Conservation (phyloP, 257 asterid genomes). For the Rubia yunnanensis region DNA sequence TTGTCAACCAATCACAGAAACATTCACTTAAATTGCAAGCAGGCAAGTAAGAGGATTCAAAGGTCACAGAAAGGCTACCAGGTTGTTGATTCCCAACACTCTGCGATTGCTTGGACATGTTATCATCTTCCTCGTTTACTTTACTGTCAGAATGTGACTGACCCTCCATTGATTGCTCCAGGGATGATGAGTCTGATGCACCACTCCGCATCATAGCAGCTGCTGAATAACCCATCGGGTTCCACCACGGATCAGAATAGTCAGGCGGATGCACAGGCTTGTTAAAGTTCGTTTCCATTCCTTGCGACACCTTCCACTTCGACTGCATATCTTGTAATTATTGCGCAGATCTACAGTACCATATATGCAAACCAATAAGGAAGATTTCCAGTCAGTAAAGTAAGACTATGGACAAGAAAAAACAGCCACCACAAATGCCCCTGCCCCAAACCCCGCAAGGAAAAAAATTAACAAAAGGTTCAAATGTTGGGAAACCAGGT, state of each 20-base stretch:
- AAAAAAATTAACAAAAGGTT: background rate
- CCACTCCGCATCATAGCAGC: slow-evolving; percentile 39
- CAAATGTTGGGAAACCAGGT: background rate
- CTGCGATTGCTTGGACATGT: slow-evolving; percentile 38
- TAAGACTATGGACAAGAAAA: background rate
- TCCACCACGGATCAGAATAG: slow-evolving; percentile 54
- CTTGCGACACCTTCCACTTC: slow-evolving; percentile 35
- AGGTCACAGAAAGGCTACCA: slow-evolving; percentile 25
- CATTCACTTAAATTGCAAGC: background rate
- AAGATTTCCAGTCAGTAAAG: slow-evolving; percentile 12
- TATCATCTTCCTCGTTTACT: slow-evolving; percentile 51
- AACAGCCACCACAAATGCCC: background rate
- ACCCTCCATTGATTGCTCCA: slow-evolving; percentile 57
- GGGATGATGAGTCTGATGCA: slow-evolving; percentile 66
- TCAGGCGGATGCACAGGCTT: slow-evolving; percentile 27
- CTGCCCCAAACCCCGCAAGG: background rate
- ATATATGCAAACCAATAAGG: slow-evolving; percentile 12
- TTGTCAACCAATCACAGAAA: background rate
- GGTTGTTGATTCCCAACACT: slow-evolving; percentile 27
- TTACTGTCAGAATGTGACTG: slow-evolving; percentile 64
- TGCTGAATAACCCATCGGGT: slow-evolving; percentile 25
- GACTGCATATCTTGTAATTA: slow-evolving; percentile 45
- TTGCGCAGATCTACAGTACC: slow-evolving; percentile 14
- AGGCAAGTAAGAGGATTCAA: background rate
- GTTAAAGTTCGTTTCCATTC: slow-evolving; percentile 28